Conservation (phyloP, 805 yeast genomes). For the Metschnikowia chrysomelidarum region DNA sequence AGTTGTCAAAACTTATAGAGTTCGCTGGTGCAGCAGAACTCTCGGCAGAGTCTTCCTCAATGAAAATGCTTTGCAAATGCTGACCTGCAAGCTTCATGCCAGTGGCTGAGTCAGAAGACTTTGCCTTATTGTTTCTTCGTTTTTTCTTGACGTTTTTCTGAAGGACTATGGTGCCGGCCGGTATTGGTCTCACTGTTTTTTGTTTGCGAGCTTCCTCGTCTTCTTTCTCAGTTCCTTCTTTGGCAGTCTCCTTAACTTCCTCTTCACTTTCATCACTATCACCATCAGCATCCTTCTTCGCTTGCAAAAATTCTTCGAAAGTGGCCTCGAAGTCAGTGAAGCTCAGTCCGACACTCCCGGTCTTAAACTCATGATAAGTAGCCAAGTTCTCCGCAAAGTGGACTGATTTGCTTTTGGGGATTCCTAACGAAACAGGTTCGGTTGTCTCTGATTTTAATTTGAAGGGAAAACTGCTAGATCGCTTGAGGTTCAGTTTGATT, state of each 20-base stretch:
- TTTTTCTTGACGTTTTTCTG: neutral
- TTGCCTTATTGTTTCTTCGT: neutral
- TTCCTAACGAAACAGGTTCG: neutral
- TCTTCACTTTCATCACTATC: conserved; percentile 5
- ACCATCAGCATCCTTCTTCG: conserved; percentile 1
- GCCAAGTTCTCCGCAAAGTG: conserved; percentile 17
- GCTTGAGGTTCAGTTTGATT: conserved; percentile 6
- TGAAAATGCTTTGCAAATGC: conserved; percentile 9
- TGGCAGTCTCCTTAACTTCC: neutral
- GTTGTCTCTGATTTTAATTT: conserved; percentile 1
- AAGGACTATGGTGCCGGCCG: too few relatives aligned
- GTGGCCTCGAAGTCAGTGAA: conserved; percentile 5
- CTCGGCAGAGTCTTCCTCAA: neutral
- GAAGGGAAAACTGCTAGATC: conserved; percentile 16
- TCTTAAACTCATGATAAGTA: conserved; percentile 13
- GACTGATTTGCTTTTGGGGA: conserved; percentile 19
- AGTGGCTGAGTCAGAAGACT: conserved; percentile 1
- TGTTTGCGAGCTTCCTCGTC: conserved; percentile 1
- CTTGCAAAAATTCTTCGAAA: conserved; percentile 4
- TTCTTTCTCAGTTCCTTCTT: neutral
- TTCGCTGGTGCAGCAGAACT: neutral
- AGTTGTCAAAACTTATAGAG: conserved; percentile 6
- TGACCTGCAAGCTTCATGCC: conserved; percentile 8
- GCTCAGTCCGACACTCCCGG: neutral
- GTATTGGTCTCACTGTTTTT: too few relatives aligned